These are phyloP conservation scores for Penicillium riverlandense DNA, from an alignment of 495 filamentous ascomycete species.

Conservation along the genomic window DNA sequence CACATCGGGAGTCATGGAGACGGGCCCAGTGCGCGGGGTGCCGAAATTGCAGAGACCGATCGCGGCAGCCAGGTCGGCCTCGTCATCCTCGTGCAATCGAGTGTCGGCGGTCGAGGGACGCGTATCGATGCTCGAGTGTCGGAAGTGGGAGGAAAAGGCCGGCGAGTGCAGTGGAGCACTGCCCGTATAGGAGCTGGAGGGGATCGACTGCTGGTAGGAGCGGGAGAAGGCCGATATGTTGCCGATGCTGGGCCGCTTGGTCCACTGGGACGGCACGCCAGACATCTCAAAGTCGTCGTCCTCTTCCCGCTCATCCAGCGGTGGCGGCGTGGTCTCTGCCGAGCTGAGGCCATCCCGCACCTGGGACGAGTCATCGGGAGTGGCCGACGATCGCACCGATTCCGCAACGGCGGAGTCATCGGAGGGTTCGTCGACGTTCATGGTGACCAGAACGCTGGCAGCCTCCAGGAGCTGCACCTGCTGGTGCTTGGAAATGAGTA, in stretches of 20 bases:
- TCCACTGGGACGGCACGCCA: constrained; percentile 23
- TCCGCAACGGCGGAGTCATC: constrained; percentile 57
- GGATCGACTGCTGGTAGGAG: constrained; percentile 79
- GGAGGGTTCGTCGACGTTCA: constrained; percentile 61
- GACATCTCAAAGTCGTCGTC: constrained; percentile 38
- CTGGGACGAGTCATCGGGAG: constrained; percentile 72
- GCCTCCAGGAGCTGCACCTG: constrained; percentile 97
- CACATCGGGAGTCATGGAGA: constrained; percentile 64
- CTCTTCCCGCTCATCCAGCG: constrained; percentile 39
- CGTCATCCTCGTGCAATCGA: constrained; percentile 50
- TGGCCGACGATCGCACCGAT: constrained; percentile 76
- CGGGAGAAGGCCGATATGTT: constrained; percentile 66
- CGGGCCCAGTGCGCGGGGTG: constrained; percentile 65
- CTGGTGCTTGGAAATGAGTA: constrained; percentile 98
- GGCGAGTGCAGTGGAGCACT: constrained; percentile 41
- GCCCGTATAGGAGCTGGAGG: constrained; percentile 45
- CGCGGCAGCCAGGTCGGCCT: constrained; percentile 73
- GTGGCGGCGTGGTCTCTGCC: constrained; percentile 48
- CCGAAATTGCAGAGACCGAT: constrained; percentile 90
- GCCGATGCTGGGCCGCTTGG: constrained; percentile 47
- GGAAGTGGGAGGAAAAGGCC: constrained; percentile 39
- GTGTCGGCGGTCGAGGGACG: constrained; percentile 56
- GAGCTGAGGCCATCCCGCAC: constrained; percentile 60
- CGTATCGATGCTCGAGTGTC: constrained; percentile 52
- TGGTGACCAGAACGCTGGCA: constrained; percentile 85